Base-by-base conservation (phyloP, 352 stramenopile genomes). In the Phytophthora tubulina region DNA sequence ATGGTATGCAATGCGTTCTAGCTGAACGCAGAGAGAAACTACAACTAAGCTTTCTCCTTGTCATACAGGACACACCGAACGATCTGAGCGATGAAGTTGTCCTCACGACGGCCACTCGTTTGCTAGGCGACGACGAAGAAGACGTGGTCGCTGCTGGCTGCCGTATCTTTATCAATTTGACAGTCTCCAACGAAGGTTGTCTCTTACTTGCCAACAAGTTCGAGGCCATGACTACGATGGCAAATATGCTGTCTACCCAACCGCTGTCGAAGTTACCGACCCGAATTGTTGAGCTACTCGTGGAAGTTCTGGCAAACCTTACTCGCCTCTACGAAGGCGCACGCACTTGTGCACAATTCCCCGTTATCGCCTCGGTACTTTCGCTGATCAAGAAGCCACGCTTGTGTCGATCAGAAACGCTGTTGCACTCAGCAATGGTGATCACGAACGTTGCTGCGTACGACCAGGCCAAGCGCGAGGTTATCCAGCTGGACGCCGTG, bases 291-390 rank as follows among this genome's bases (percentile, higher is more conserved):
- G 57, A 72, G 30, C 48, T 78, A 6, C 49, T 84, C 10, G 49
- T 91, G 2, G 76, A 78, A 39, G 70, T 88, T 1, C 49, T 93
- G 3, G 83, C 80, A 21, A 90, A 81, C 36, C 27, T 91, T n/a
- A 91, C 85, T 6, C 74, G 84, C 3, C 59, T 91, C 7, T 82
- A 84, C 52, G 78, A 90, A 73, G 85, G 85, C 6, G 79, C 80
- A 15, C 70, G 79, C 2, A 70, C 67, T 13, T 82, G 72, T 17
- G 73, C 73, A 36, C 73, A 86, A n/a, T 83, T 76, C 31, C 61
- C 79, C 1, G 53, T 93, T 52, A 73, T 88, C 32, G 60, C 70
- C 15, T 75, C 80, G 3, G 73, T 91, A 51, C 72, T 93, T 17
- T 74, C 75, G 5, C 72, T 93, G 36, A 61, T 93, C 7, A 91